Evolutionary conservation across 2,329 filamentous ascomycete species (phyloP).

Genomic region (Xylariaceae sp.): DNA sequence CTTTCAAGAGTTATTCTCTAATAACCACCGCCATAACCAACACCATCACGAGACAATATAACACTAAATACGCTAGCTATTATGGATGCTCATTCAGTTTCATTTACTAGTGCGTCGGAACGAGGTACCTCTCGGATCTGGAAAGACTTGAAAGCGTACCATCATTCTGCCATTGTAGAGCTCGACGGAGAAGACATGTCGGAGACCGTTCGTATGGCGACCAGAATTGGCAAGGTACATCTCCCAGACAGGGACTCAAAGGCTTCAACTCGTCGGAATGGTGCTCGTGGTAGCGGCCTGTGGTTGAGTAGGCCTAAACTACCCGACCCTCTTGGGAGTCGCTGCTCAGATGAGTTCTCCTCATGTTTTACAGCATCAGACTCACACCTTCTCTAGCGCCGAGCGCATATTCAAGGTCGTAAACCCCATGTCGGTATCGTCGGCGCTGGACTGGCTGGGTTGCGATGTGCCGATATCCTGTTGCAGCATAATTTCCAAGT

Average conservation of each 20-base stretch:
- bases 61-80: conserved; percentile 30
- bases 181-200: conserved; percentile 41
- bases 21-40: background rate
- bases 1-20: too few relatives aligned
- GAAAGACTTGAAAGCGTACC: conserved; percentile 54
- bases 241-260: conserved; percentile 34
- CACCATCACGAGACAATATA: background rate
- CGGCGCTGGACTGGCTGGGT: conserved; percentile 71
- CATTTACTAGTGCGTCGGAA: conserved; percentile 50
- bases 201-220: conserved; percentile 41
- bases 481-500: conserved; percentile 69
- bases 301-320: conserved; percentile 34
- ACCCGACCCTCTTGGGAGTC: conserved; percentile 38
- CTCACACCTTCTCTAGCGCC: conserved; percentile 37
- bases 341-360: conserved; percentile 39
- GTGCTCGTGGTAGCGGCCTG: conserved; percentile 34
- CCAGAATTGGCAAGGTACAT: conserved; percentile 46
- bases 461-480: conserved; percentile 73
- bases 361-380: conserved; percentile 26
- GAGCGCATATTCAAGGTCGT: conserved; percentile 33
- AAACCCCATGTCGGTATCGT: conserved; percentile 68
- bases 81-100: conserved; percentile 60
- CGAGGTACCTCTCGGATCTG: conserved; percentile 55
- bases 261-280: conserved; percentile 38
- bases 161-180: conserved; percentile 44